Percentiles rank a stretch among this genome's conserved stretches.
Conservation (phyloP, 1,284 basidiomycete species). For the Moesziomyces globuligerus region DNA sequence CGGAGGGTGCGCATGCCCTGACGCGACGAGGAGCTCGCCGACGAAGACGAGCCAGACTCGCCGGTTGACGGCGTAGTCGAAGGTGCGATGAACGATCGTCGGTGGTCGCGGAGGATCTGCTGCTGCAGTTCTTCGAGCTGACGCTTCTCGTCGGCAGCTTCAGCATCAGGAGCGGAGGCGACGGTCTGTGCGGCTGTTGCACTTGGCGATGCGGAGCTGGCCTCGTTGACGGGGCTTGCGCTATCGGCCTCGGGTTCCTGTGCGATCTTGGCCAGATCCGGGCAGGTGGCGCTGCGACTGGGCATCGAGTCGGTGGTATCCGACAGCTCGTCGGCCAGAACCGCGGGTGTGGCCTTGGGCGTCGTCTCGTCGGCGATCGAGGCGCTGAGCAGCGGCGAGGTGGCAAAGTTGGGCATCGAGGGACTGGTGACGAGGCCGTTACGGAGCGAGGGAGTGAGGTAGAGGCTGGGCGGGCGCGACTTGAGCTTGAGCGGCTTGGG, state of each 20-base stretch:
- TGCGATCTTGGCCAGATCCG: constrained; percentile 11
- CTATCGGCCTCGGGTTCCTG: background rate
- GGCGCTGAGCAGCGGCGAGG: constrained; percentile 12
- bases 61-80: constrained; percentile 3
- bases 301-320: constrained; percentile 8
- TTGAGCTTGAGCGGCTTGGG: constrained; percentile 62
- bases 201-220: background rate
- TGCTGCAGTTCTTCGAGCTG: constrained; percentile 39
- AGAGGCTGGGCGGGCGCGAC: constrained; percentile 58
- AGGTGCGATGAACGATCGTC: constrained; percentile 28
- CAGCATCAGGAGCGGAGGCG: background rate
- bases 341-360: constrained; percentile 10
- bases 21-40: constrained; percentile 18
- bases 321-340: constrained; percentile 5
- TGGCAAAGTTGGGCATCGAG: constrained; percentile 38
- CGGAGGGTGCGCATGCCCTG: constrained; percentile 60
- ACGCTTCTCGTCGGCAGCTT: constrained; percentile 23
- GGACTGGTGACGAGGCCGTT: constrained; percentile 31
- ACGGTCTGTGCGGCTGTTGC: background rate
- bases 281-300: constrained; percentile 37
- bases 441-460: constrained; percentile 38
- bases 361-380: constrained; percentile 27
- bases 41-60: constrained; percentile 14
- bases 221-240: background rate
- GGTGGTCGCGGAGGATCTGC: constrained; percentile 40